A percentile compares a stretch with the other conserved stretches of the same genome.
Conservation (phyloP, 371 early-diverging fungal genomes). For the Lichtheimia ornata region DNA sequence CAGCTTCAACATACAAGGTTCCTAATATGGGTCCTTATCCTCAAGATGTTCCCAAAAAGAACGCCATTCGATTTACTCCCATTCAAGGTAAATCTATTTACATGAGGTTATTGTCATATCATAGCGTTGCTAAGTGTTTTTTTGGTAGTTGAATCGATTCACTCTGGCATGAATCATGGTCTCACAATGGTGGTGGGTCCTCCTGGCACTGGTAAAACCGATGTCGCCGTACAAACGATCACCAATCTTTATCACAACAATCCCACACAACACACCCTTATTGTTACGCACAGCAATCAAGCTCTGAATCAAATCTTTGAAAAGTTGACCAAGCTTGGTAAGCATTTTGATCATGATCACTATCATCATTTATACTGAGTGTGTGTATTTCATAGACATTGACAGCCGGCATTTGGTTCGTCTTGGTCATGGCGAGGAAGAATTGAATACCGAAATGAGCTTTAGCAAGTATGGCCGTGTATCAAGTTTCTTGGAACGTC, state of each 20-base stretch:
- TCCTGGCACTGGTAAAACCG: slow-evolving; percentile 97
- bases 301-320: slow-evolving; percentile 95
- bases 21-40: slow-evolving; percentile 79
- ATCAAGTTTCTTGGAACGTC: slow-evolving; percentile 84
- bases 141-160: slow-evolving; percentile 74
- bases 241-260: slow-evolving; percentile 89
- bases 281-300: slow-evolving; percentile 95
- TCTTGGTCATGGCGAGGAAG: slow-evolving; percentile 94
- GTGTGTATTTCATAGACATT: slow-evolving; percentile 58
- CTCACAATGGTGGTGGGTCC: slow-evolving; percentile 93
- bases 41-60: slow-evolving; percentile 62
- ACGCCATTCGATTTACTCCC: slow-evolving; percentile 84
- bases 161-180: slow-evolving; percentile 81
- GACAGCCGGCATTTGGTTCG: slow-evolving; percentile 91
- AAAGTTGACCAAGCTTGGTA: slow-evolving; percentile 76
- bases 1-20: slow-evolving; percentile 60
- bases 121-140: background rate
- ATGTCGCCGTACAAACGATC: slow-evolving; percentile 94
- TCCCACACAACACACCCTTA: slow-evolving; percentile 85
- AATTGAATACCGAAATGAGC: slow-evolving; percentile 74
- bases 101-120: background rate
- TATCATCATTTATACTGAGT: background rate
- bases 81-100: slow-evolving; percentile 62
- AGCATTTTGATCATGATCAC: background rate
- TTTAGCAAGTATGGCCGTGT: slow-evolving; percentile 95